Conservation (phyloP, 2,329 filamentous ascomycete genomes). For the Botrytis cinerea region DNA sequence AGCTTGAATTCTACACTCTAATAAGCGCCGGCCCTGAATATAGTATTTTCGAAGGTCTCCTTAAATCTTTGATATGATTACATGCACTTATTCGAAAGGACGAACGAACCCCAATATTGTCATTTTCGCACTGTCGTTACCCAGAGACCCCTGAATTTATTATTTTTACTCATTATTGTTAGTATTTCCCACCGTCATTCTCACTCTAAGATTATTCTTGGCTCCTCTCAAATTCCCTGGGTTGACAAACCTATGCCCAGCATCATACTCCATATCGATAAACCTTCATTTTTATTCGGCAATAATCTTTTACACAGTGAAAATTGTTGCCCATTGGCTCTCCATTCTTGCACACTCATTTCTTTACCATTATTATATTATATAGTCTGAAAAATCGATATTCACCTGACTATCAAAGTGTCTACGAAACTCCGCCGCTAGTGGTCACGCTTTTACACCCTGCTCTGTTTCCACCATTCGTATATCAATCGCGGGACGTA, state of each 20-base stretch:
- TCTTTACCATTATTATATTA: no score
- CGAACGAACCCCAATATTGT: not conserved
- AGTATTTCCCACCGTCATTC: not conserved
- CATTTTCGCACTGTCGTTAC: not conserved
- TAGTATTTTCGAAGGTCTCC: not conserved
- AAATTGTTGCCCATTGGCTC: no score
- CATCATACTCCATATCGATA: not conserved
- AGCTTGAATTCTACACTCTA: rapidly evolving
- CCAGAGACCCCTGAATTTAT: not conserved
- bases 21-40: rapidly evolving
- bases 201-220: not conserved
- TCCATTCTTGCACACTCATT: no score
- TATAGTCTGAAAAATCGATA: no score
- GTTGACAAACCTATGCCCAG: not conserved
- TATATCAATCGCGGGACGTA: no score
- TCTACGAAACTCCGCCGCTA: no score
- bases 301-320: no score
- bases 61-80: not conserved
- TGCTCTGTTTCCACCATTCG: no score
- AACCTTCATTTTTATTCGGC: no score
- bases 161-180: not conserved
- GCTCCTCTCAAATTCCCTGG: not conserved
- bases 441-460: no score
- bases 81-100: not conserved
- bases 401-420: no score